Percentiles rank a stretch among this genome's conserved stretches.
These are phyloP conservation scores for Ceratocystis ficicola DNA, from an alignment of 2,329 filamentous ascomycete genomes.

Conservation along the genomic window DNA sequence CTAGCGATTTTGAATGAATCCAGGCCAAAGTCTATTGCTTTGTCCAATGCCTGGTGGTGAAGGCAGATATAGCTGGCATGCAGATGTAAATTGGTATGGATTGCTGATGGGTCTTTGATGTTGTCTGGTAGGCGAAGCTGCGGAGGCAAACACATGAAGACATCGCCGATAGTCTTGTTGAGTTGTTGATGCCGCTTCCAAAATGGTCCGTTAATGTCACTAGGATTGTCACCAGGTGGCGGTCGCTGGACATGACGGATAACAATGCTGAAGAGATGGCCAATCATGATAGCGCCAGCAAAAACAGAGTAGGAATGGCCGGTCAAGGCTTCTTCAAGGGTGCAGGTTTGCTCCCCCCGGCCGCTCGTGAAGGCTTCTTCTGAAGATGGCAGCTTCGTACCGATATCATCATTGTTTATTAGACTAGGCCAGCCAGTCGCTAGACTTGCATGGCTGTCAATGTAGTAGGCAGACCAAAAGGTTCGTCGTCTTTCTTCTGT, in stretches of 20 bases:
- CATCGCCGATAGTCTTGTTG: constrained; percentile 67
- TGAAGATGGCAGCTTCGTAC: constrained; percentile 66
- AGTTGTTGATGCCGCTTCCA: constrained; percentile 77
- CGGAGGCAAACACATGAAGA: constrained; percentile 66
- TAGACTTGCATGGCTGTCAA: constrained; percentile 75
- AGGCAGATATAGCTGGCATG: constrained; percentile 81
- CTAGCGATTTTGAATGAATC: constrained; percentile 55
- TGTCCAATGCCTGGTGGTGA: constrained; percentile 79
- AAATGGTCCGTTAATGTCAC: constrained; percentile 62
- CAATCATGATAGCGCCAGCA: constrained; percentile 59
- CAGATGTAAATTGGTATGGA: constrained; percentile 78
- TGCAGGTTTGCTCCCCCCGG: constrained; percentile 48
- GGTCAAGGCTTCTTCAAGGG: constrained; percentile 52
- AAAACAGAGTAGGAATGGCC: constrained; percentile 56
- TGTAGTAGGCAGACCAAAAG: constrained; percentile 75
- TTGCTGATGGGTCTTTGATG: constrained; percentile 55
- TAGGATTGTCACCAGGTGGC: constrained; percentile 54
- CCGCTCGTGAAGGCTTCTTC: constrained; percentile 65
- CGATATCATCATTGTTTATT: constrained; percentile 62
- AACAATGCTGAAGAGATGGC: constrained; percentile 69
- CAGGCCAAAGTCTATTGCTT: constrained; percentile 52
- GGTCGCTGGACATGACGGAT: constrained; percentile 67
- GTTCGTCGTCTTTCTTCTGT: constrained; percentile 62
- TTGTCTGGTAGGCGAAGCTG: constrained; percentile 59
- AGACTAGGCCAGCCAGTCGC: constrained; percentile 83